Evolutionary conservation across 1,284 basidiomycete species (phyloP).

Genomic region (Pseudozyma flocculosa): DNA sequence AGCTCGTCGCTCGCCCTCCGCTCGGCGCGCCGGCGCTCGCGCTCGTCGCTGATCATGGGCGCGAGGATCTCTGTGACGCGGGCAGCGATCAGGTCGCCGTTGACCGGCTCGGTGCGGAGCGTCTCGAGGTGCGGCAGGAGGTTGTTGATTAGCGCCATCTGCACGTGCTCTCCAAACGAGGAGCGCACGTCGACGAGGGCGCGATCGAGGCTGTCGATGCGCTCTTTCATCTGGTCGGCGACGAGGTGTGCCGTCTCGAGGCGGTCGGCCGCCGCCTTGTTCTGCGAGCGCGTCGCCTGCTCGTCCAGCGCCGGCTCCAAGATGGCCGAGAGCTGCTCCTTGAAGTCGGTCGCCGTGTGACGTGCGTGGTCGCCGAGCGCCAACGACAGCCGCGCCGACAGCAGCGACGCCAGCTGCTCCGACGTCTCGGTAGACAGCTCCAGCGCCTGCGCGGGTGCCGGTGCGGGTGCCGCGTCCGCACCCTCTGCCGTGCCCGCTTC

Average conservation of each 20-base stretch:
- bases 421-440: constrained; percentile 3
- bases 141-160: constrained; percentile 21
- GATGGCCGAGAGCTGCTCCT: constrained; percentile 2
- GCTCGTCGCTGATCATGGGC: constrained; percentile 11
- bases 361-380: background rate
- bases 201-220: constrained; percentile 12
- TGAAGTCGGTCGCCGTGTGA: background rate
- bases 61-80: constrained; percentile 19
- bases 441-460: background rate
- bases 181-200: constrained; percentile 13
- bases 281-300: constrained; percentile 20
- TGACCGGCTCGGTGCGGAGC: constrained; percentile 5
- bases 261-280: constrained; percentile 23
- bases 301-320: constrained; percentile 28
- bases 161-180: constrained; percentile 12
- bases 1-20: constrained; percentile 7
- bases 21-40: constrained; percentile 3
- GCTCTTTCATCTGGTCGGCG: constrained; percentile 9
- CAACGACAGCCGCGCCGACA: constrained; percentile 1
- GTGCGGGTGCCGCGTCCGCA: no score
- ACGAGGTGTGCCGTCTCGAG: constrained; percentile 20
- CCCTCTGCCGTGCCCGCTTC: no score
- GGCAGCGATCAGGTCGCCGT: constrained; percentile 19
- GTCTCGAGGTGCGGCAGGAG: constrained; percentile 31
- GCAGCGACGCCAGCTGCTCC: constrained; percentile 1